Evolutionary conservation across 768 basidiomycete genomes (phyloP).

Genomic region (Russula lepida): DNA sequence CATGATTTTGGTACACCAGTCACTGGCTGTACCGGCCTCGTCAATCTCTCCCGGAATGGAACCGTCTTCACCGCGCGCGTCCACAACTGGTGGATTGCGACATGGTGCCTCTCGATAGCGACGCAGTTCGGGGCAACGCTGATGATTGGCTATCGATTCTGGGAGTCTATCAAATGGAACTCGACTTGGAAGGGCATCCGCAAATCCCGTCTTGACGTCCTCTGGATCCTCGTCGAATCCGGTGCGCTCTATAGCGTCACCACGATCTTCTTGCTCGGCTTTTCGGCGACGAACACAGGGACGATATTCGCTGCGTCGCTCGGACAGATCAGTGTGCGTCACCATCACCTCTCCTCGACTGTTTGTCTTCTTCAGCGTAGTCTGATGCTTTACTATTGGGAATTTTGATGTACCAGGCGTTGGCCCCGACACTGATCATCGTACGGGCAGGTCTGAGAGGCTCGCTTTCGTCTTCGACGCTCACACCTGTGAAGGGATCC

Average conservation of each 20-base stretch:
- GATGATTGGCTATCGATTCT: conserved; percentile 9
- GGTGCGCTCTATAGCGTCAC: conserved; percentile 13
- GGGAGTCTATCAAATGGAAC: background rate
- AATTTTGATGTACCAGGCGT: background rate
- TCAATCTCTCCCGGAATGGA: background rate
- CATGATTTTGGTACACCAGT: background rate
- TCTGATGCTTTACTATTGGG: background rate
- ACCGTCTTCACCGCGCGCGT: background rate
- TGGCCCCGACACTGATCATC: conserved; percentile 11
- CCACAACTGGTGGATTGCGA: conserved; percentile 4
- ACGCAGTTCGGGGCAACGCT: conserved; percentile 14
- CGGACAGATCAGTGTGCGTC: conserved; percentile 13
- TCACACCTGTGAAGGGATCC: background rate
- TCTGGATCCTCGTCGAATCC: conserved; percentile 17
- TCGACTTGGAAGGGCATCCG: background rate
- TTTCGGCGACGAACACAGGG: conserved; percentile 1
- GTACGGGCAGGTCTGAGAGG: conserved; percentile 2
- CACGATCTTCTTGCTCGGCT: conserved; percentile 1
- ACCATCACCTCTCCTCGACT: too few species aligned
- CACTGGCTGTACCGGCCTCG: conserved; percentile 3
- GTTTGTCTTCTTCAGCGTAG: too few species aligned
- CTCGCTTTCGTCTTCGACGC: background rate
- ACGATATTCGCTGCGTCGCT: background rate
- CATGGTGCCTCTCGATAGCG: conserved; percentile 13
- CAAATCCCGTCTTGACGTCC: background rate